A percentile compares a stretch with the other conserved stretches of the same genome.
Conservation (phyloP, 139 green algal genomes). For the Chlamydomonas sp. region DNA sequence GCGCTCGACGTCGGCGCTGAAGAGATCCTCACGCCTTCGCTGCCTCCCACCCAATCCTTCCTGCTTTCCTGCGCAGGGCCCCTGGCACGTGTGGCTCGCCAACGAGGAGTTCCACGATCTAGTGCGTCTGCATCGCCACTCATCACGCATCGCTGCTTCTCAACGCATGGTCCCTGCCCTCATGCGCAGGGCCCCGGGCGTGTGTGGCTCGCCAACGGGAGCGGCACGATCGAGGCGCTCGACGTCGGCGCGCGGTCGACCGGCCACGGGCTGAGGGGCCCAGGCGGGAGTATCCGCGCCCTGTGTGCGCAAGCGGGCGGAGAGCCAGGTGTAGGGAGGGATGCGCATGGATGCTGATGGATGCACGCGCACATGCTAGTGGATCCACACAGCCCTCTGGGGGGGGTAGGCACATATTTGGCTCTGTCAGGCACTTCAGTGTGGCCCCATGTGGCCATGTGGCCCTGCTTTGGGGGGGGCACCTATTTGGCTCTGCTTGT, state of each 20-base stretch:
- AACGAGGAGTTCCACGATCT: neutral
- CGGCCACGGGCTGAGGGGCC: too few species aligned
- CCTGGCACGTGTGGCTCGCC: neutral
- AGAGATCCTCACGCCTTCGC: neutral
- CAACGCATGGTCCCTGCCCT: neutral
- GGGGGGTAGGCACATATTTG: too few species aligned
- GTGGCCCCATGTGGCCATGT: too few species aligned
- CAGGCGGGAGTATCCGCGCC: too few species aligned
- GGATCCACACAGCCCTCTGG: too few species aligned
- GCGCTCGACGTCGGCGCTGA: neutral
- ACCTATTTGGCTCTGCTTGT: too few species aligned
- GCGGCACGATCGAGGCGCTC: conserved; percentile 47
- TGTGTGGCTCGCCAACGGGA: conserved; percentile 56
- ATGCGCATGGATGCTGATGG: too few species aligned
- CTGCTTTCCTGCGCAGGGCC: neutral
- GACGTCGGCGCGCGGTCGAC: conserved; percentile 38
- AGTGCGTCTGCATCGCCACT: neutral
- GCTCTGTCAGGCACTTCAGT: too few species aligned
- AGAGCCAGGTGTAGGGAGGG: too few species aligned
- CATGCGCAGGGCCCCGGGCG: neutral
- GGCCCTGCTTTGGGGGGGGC: too few species aligned
- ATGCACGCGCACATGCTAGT: too few species aligned
- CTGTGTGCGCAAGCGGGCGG: too few species aligned
- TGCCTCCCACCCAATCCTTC: neutral
- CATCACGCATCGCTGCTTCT: neutral